phyloP scores from a whole-genome alignment of 768 basidiomycete species.

The Naematelia encephala region DNA sequence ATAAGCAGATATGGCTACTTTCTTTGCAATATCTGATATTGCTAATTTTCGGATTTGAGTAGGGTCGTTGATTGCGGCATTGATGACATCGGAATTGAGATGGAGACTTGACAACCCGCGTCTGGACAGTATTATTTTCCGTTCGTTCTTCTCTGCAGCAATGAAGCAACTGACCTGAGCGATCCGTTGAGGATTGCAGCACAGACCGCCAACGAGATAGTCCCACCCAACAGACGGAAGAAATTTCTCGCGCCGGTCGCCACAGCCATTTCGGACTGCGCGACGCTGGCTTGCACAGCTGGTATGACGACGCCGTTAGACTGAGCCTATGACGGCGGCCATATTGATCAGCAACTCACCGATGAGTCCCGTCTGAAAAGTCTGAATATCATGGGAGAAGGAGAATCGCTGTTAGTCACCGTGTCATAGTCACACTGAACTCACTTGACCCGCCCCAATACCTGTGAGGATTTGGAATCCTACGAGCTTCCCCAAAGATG shows the following conservation, averaged over 20 bases:
- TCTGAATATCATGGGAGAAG: too few relatives aligned
- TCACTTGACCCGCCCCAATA: slow-evolving; percentile 62
- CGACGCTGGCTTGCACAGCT: slow-evolving; percentile 71
- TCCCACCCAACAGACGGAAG: slow-evolving; percentile 66
- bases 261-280: slow-evolving; percentile 69
- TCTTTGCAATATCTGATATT: slow-evolving; percentile 15
- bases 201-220: slow-evolving; percentile 59
- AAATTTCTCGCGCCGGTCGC: slow-evolving; percentile 63
- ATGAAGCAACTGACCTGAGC: slow-evolving; percentile 42
- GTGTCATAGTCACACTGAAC: too few relatives aligned
- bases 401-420: too few relatives aligned
- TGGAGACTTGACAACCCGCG: too few relatives aligned
- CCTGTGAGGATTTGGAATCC: slow-evolving; percentile 63
- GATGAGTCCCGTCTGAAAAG: slow-evolving; percentile 34
- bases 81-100: slow-evolving; percentile 12
- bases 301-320: too few relatives aligned
- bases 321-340: too few relatives aligned
- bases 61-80: slow-evolving; percentile 35
- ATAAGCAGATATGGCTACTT: slow-evolving; percentile 31
- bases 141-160: not conserved
- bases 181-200: slow-evolving; percentile 34
- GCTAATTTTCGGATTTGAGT: slow-evolving; percentile 21
- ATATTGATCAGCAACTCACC: too few relatives aligned
- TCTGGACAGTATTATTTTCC: too few relatives aligned
- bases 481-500: slow-evolving; percentile 58